Conservation (phyloP, 2,329 filamentous ascomycete species). For the Paracamarosporium sp. region DNA sequence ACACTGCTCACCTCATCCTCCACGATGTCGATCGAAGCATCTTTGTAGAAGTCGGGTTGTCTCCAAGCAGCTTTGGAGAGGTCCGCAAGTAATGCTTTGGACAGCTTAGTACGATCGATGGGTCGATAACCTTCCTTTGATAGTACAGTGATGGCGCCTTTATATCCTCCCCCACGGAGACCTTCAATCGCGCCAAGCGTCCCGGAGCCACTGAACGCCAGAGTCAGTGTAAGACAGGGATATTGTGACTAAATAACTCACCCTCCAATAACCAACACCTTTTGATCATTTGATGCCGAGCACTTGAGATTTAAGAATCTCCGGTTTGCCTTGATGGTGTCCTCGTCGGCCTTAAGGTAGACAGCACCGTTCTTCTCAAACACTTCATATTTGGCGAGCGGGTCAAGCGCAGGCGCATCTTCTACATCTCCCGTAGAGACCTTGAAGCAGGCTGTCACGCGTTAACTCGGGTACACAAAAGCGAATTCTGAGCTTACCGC, state of each 20-base stretch:
- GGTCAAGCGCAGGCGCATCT: constrained; percentile 88
- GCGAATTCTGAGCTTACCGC: constrained; percentile 63
- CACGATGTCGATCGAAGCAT: constrained; percentile 63
- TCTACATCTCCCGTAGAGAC: constrained; percentile 90
- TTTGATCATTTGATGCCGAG: constrained; percentile 46
- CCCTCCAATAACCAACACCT: constrained; percentile 24
- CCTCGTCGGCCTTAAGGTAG: constrained; percentile 82
- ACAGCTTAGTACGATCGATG: constrained; percentile 93
- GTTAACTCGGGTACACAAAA: constrained; percentile 11
- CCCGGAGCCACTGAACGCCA: constrained; percentile 70
- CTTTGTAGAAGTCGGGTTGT: constrained; percentile 77
- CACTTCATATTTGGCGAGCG: constrained; percentile 82
- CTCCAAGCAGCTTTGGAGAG: constrained; percentile 78
- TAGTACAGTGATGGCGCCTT: constrained; percentile 81
- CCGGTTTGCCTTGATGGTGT: constrained; percentile 76
- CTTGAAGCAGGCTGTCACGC: constrained; percentile 81
- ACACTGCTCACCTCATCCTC: constrained; percentile 72
- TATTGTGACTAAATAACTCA: constrained; percentile 7
- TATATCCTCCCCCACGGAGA: constrained; percentile 81
- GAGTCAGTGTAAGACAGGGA: constrained; percentile 10
- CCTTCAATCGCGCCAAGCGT: constrained; percentile 82
- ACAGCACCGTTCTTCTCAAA: constrained; percentile 81
- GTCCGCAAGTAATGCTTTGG: constrained; percentile 89
- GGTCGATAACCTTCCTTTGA: constrained; percentile 84
- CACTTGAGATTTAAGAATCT: constrained; percentile 78